Conservation (phyloP, 2,329 filamentous ascomycete species). For the Penicillium olsonii region DNA sequence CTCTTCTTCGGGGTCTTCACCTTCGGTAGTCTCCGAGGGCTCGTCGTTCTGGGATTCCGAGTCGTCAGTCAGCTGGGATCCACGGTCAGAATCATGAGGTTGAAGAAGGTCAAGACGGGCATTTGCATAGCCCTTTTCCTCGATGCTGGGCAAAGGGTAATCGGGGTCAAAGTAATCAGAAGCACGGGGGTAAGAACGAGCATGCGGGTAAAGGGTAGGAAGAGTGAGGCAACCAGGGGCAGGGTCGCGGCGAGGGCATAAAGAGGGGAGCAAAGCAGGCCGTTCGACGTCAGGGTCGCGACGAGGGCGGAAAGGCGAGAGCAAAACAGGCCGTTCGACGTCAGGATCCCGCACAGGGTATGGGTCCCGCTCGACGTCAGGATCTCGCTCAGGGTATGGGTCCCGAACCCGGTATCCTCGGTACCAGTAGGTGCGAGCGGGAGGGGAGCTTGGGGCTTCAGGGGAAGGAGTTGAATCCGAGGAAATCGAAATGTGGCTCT, state of each 20-base stretch:
- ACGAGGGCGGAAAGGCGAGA: too few relatives aligned
- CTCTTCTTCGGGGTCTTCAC: constrained; percentile 47
- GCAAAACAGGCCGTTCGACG: too few relatives aligned
- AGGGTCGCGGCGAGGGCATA: too few relatives aligned
- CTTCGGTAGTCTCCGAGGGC: constrained; percentile 16
- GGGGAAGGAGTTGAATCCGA: background rate
- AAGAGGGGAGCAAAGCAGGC: too few relatives aligned
- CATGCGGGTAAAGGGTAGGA: background rate
- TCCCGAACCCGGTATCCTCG: too few relatives aligned
- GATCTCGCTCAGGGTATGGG: background rate
- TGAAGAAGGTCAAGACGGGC: too few relatives aligned
- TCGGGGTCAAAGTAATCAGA: background rate
- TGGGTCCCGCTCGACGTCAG: too few relatives aligned
- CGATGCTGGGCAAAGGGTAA: background rate
- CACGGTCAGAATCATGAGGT: background rate
- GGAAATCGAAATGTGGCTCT: background rate
- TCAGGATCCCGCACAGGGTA: too few relatives aligned
- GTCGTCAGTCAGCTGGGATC: background rate
- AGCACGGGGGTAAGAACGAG: background rate
- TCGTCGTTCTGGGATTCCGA: constrained; percentile 16
- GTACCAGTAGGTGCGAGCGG: too few relatives aligned
- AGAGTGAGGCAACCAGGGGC: background rate
- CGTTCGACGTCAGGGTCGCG: too few relatives aligned
- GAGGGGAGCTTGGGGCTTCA: too few relatives aligned
- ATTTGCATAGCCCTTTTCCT: background rate